Percentiles rank a stretch among this genome's conserved stretches.
phyloP scores from a whole-genome alignment of 345 rosid species.

The Physaria fendleri region DNA sequence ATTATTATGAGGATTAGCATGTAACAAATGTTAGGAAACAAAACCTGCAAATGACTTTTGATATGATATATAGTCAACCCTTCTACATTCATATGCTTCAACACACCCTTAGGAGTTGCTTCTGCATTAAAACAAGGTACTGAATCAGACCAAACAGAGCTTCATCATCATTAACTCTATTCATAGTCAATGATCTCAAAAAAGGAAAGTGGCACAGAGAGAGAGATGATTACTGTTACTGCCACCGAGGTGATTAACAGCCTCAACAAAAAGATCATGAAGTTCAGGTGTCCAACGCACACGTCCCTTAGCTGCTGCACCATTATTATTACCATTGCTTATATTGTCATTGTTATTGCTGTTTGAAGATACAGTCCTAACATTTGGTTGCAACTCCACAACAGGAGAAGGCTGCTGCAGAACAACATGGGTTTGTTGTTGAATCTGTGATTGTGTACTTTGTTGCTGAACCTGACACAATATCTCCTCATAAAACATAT shows the following conservation, averaged over 20 bases:
- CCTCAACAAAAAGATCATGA: constrained; percentile 89
- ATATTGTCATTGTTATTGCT: constrained; percentile 1
- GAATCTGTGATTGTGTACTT: constrained; percentile 30
- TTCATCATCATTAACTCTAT: not conserved
- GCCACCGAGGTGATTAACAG: constrained; percentile 84
- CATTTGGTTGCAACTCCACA: constrained; percentile 37
- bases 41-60: constrained; percentile 91
- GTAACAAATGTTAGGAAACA: not conserved
- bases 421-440: constrained; percentile 38
- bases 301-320: constrained; percentile 66
- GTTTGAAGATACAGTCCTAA: constrained; percentile 43
- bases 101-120: constrained; percentile 92
- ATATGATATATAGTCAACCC: constrained; percentile 89
- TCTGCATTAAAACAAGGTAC: constrained; percentile 34
- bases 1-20: not conserved
- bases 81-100: constrained; percentile 82
- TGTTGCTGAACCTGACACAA: constrained; percentile 45
- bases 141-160: constrained; percentile 26
- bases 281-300: constrained; percentile 96
- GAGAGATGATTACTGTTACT: constrained; percentile 47
- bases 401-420: constrained; percentile 49
- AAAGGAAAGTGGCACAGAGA: not conserved
- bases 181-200: not conserved
- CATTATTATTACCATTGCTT: constrained; percentile 29
- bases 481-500: too few species aligned